Evolutionary conservation across 805 yeast species (phyloP), one percentile per base, ranked within the genome.

Genomic region (Candida ponderosae): DNA sequence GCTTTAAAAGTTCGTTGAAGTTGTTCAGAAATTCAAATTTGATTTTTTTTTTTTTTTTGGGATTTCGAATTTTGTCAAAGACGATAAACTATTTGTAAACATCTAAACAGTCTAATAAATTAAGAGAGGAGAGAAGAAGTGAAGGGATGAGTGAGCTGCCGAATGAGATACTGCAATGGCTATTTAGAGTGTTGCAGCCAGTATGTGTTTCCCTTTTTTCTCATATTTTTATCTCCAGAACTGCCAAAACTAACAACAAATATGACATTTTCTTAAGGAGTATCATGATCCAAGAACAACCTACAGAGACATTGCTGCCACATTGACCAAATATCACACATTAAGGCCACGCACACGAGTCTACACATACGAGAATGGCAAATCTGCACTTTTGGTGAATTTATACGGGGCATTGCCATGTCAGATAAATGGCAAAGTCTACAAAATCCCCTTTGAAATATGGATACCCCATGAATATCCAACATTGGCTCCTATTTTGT

Each of bases 381-480:
- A 53, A 11, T 64, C 81, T 2, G 65, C 70, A 17, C 64, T 87
- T 16, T 61, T 87, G 34, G 61, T 88, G 10, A 77, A 79, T 41
- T 42, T 89, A 2, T 70, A 70, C 46, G 96, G 96, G 0, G 59
- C 68, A 0, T 45, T 80, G 4, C 68, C 70, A 3, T 53, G 60
- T 1, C 31, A 45, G 5, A 54, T 59, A 11, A 47, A 46, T 13
- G 54, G 55, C 2, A 39, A 48, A 0, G 47, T 49, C 0, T 62
- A 67, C 43, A 57, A 62, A n/a, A 59, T 74, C 15, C 89, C 88
- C 0, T 49, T 87, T 11, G 77, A 76, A 37, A 56, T 88, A 5
- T 87, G 95, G 95, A 50, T 89, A 5, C 95, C 95, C 0, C 67
- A 69, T 20, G 63, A 66, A 18, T 88, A 83, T 46, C 96, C 96